Conservation (phyloP, 2,329 filamentous ascomycete genomes). For the Botrytis fabae region DNA sequence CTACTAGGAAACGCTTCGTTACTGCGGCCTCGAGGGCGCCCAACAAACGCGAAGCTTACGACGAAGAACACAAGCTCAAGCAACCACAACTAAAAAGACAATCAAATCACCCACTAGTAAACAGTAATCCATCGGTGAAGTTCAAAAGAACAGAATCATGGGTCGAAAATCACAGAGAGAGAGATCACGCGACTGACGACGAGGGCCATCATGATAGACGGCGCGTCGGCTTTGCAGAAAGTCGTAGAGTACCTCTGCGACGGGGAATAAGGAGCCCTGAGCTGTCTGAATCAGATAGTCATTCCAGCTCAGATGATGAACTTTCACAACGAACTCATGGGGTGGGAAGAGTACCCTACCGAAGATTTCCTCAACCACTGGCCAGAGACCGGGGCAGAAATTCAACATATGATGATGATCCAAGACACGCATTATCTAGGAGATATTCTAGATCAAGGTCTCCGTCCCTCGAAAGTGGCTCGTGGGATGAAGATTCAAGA, state of each 20-base stretch:
- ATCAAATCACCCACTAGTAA: neutral
- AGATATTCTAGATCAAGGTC: neutral
- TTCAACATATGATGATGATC: neutral
- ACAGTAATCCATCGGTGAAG: neutral
- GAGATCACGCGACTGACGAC: neutral
- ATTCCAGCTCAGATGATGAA: neutral
- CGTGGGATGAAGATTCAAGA: neutral
- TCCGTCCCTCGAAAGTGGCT: neutral
- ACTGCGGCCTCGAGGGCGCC: neutral
- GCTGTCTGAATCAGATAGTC: neutral
- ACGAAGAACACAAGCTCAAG: neutral
- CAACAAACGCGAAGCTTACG: neutral
- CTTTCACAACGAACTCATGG: neutral
- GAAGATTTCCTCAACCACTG: neutral
- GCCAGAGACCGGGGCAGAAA: neutral
- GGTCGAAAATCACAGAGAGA: neutral
- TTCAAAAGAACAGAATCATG: neutral
- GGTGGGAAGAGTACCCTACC: neutral
- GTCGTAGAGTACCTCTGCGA: neutral
- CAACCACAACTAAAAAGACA: neutral
- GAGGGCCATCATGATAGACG: neutral
- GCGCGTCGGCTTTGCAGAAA: neutral
- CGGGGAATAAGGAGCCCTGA: neutral
- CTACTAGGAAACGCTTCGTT: neutral
- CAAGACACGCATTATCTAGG: neutral